Conservation (phyloP, 164 flowering plant species). For the Amborella trichopoda region DNA sequence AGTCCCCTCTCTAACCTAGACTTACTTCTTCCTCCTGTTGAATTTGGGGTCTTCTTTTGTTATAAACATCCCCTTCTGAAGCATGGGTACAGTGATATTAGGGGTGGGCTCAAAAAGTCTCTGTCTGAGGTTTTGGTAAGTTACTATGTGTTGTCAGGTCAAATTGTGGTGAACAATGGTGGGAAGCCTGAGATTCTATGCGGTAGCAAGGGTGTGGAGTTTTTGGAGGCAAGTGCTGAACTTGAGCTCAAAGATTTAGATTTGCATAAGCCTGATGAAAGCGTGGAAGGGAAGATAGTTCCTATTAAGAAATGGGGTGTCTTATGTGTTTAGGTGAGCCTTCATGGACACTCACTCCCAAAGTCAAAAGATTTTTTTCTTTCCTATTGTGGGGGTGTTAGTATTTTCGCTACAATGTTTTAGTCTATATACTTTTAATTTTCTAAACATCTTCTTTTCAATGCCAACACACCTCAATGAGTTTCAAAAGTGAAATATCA, state of each 20-base stretch:
- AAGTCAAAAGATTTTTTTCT: too few relatives aligned
- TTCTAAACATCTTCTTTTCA: too few relatives aligned
- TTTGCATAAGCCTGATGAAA: conserved; percentile 30
- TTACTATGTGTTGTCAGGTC: conserved; percentile 25
- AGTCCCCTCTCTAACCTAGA: conserved; percentile 41
- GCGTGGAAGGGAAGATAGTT: conserved; percentile 27
- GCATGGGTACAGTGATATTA: conserved; percentile 3
- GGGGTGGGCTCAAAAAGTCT: conserved; percentile 13
- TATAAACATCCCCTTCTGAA: conserved; percentile 9
- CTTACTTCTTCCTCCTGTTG: conserved; percentile 29
- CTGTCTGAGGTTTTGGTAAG: conserved; percentile 16
- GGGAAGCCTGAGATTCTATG: conserved; percentile 32
- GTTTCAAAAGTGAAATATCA: too few relatives aligned
- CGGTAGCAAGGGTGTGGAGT: conserved; percentile 37
- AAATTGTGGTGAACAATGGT: conserved; percentile 14
- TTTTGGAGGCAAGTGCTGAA: conserved; percentile 26
- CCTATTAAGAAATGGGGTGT: conserved; percentile 28
- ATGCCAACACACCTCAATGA: too few relatives aligned
- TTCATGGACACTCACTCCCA: too few relatives aligned
- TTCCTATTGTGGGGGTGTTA: too few relatives aligned
- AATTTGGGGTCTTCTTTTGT: conserved; percentile 32
- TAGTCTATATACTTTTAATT: too few relatives aligned
- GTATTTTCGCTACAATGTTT: too few relatives aligned
- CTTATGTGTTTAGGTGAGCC: conserved; percentile 25
- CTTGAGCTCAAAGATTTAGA: conserved; percentile 18